Base-by-base conservation (phyloP, 139 green algal genomes). In the Chlamydomonas schloesseri region DNA sequence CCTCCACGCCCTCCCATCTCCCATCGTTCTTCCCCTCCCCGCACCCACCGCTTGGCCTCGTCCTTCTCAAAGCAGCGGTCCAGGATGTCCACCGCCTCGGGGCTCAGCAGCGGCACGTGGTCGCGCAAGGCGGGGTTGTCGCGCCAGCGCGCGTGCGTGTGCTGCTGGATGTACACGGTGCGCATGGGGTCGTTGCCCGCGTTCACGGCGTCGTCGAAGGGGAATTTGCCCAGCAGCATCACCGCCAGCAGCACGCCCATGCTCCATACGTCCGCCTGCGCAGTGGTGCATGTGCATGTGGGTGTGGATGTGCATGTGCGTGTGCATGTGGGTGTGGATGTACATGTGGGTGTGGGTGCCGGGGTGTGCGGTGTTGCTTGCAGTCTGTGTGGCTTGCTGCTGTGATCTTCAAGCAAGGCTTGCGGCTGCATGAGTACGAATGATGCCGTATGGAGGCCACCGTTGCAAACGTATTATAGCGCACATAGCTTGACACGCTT, bases 181-280 rank as follows among this genome's bases (percentile, higher is more conserved):
- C 78, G 78, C 78, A 84, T 84, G 65, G 78, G 65, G 78, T 84
- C 78, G n/a, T 31, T 18, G 31, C 76, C 76, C 37, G 76, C 76
- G 26, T 57, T 58, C 14, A 60, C 60, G 21, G 78, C 64, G 50
- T 87, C 88, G 55, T 94, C 90, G 68, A 94, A 94, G 21, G 92
- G 92, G 65, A 94, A 94, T 87, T 93, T 94, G 60, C 91, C 91
- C 83, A 93, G 86, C 73, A 93, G 71, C 86, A 90, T 91, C n/a
- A 94, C 91, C 69, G 89, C 92, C 81, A 94, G 87, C 81, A 94
- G 87, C 81, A 94, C 91, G 36, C 91, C 91, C 70, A 82, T 86
- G 11, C 87, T 87, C 91, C 91, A 94, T 31, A 94, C 90, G 58
- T 94, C 91, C 0, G 84, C 86, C 73, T 81, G 73, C 14, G 4